Evolutionary conservation across 257 asterid genomes (phyloP).

Genomic region (Solanum sparsipilum): DNA sequence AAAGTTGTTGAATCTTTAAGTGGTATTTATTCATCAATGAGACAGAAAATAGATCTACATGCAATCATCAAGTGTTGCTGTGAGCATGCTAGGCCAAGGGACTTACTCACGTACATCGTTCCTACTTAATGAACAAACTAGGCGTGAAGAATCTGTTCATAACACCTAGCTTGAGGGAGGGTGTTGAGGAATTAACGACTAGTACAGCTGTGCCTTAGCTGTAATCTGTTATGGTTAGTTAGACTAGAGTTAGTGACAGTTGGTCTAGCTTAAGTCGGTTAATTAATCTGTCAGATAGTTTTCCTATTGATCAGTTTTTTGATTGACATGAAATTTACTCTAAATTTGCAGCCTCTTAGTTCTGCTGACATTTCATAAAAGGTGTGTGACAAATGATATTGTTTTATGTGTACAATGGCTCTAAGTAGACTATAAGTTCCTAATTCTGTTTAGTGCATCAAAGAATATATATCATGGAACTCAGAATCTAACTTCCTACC

Average conservation of each 20-base stretch:
- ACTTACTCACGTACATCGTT: not conserved
- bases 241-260: no score
- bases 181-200: not conserved
- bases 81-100: not conserved
- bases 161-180: not conserved
- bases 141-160: not conserved
- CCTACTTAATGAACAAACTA: not conserved
- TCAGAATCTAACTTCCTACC: conserved; percentile 25
- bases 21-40: no score
- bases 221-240: no score
- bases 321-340: not conserved
- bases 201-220: not conserved
- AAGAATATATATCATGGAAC: conserved; percentile 8
- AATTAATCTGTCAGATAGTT: no score
- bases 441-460: not conserved
- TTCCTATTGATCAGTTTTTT: not conserved
- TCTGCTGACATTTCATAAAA: not conserved
- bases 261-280: no score
- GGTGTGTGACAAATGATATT: not conserved
- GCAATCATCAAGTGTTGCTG: no score
- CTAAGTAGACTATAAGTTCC: not conserved
- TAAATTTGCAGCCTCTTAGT: not conserved
- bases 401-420: not conserved
- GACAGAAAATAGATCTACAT: no score
- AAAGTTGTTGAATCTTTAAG: not conserved